Evolutionary conservation across 78 protist genomes (phyloP), one percentile per base, ranked within the genome.

Genomic region (Paulinella micropora): DNA sequence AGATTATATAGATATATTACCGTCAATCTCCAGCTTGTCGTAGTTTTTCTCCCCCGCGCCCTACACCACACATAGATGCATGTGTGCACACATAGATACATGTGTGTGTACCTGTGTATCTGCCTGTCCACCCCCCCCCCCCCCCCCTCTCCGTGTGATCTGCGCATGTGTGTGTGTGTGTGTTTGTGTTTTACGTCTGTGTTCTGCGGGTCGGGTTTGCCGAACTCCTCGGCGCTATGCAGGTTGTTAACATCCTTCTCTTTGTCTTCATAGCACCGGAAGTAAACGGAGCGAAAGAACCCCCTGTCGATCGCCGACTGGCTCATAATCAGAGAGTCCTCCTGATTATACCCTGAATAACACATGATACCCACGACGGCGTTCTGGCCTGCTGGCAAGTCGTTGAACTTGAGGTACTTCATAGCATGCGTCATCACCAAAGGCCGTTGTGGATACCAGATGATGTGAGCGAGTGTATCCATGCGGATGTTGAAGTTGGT

Each of bases 331-430:
- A 98, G 77, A 26, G 99, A 97, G 89, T 99, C 99, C 91, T 99
- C 99, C 92, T 98, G 99, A 93, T 99, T 98, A 96, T 97, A 99
- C 3, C 99, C 99, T 4, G 98, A 86, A 94, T 99, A 97, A 92
- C 97, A 95, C 6, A 93, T 88, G 90, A 99, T 96, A 34, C 98
- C 99, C 0, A 96, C 98, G 40, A 97, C 87, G 39, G 96, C 98
- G 91, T 99, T 99, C 84, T 94, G 96, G 81, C 99, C 99, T 0
- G 99, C 97, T 0, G 99, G 99, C 83, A 99, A 88, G 39, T 96
- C 97, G 89, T 91, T 88, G 95, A 97, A 98, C 69, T 94, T 93
- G 87, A 99, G 88, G 91, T 92, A 93, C 69, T 94, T 92, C 99
- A 98, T 97, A 0, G 99, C 90, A n/a, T 92, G 93, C 4, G 99